phyloP scores from a whole-genome alignment of 306 rosid genomes.

The Prosopis cineraria region DNA sequence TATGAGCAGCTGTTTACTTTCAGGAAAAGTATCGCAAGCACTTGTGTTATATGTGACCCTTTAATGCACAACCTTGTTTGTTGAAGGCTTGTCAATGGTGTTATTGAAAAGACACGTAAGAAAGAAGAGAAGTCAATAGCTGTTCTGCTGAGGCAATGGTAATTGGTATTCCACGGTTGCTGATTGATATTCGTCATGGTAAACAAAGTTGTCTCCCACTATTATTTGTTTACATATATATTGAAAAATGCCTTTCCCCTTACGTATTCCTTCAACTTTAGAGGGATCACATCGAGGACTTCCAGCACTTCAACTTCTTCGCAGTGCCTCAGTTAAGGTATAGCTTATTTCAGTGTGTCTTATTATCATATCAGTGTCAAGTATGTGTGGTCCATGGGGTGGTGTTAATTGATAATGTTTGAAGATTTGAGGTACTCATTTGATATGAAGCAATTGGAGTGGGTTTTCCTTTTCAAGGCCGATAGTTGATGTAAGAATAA shows the following conservation, averaged over 20 bases:
- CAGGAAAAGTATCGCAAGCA: neutral
- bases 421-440: neutral
- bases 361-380: neutral
- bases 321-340: slow-evolving; percentile 72
- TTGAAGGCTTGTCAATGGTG: slow-evolving; percentile 86
- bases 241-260: slow-evolving; percentile 1
- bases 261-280: slow-evolving; percentile 35
- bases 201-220: slow-evolving; percentile 22
- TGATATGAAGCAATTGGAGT: slow-evolving; percentile 6
- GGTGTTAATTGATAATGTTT: neutral
- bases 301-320: slow-evolving; percentile 79
- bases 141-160: slow-evolving; percentile 70
- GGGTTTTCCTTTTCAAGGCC: slow-evolving; percentile 6
- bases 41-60: neutral
- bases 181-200: slow-evolving; percentile 97
- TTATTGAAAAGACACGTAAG: slow-evolving; percentile 85
- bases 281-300: slow-evolving; percentile 99
- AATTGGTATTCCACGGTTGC: slow-evolving; percentile 78
- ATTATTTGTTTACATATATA: neutral
- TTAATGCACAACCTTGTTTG: slow-evolving; percentile 14
- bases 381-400: neutral
- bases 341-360: slow-evolving; percentile 27
- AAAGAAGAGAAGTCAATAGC: slow-evolving; percentile 70
- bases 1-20: neutral
- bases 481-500: neutral